A percentile compares a stretch with the other conserved stretches of the same genome.
These are phyloP conservation scores for Globisporangium yorkense DNA, from an alignment of 352 stramenopile genomes.

Conservation along the genomic window DNA sequence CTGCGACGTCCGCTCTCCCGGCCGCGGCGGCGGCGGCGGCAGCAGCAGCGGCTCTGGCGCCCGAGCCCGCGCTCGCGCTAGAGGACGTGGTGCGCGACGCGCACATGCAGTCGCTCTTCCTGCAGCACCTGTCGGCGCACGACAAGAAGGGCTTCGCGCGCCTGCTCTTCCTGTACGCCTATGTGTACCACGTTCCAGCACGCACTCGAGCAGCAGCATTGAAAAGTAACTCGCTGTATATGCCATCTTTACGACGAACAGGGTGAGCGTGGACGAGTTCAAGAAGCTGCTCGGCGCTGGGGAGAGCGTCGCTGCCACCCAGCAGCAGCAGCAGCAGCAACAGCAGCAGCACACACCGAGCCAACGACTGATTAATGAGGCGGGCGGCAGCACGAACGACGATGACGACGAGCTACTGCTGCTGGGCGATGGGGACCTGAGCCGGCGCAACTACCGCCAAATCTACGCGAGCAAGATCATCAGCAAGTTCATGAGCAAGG, in stretches of 20 bases:
- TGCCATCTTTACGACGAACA: conserved; percentile 1
- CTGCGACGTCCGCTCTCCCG: conserved; percentile 6
- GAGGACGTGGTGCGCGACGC: conserved; percentile 70
- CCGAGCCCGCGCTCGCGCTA: conserved; percentile 29
- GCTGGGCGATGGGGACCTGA: conserved; percentile 15
- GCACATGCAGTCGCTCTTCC: conserved; percentile 74
- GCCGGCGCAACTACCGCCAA: conserved; percentile 28
- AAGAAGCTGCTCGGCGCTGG: conserved; percentile 55
- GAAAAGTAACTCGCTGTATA: neutral
- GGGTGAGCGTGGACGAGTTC: conserved; percentile 83
- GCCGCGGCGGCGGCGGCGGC: neutral
- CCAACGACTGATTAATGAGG: conserved; percentile 5
- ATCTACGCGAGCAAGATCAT: conserved; percentile 86
- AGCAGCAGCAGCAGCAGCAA: neutral
- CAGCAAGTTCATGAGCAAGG: conserved; percentile 79
- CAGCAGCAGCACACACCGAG: conserved; percentile 1
- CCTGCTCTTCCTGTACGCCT: conserved; percentile 63
- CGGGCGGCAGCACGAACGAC: neutral
- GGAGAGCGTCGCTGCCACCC: neutral
- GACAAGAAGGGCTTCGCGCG: conserved; percentile 74
- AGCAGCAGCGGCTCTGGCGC: neutral
- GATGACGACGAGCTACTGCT: conserved; percentile 9
- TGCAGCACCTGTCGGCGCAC: conserved; percentile 61
- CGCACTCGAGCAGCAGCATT: neutral
- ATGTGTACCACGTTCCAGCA: too few species aligned